These are phyloP conservation scores for Macrophomina pseudophaseolina DNA, from an alignment of 2,329 filamentous ascomycete genomes.

Conservation along the genomic window DNA sequence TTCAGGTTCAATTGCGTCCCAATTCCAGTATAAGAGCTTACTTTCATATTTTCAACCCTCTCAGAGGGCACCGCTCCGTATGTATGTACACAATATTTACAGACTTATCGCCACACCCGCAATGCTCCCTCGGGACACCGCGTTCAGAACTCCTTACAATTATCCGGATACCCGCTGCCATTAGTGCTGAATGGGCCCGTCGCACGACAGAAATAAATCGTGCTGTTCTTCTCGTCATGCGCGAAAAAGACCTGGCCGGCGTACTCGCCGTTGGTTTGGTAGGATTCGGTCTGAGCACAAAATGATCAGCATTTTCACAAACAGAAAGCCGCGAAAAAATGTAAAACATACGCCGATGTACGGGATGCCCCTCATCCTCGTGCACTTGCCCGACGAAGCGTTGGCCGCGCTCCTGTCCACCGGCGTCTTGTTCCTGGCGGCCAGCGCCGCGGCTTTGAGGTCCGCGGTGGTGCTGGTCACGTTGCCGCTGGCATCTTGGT, in stretches of 20 bases:
- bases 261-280: conserved; percentile 7
- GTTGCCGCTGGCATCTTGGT: neutral
- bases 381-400: conserved; percentile 2
- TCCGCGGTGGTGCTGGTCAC: neutral
- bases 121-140: neutral
- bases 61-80: no score
- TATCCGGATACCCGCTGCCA: conserved; percentile 1
- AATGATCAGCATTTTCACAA: neutral
- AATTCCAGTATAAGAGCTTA: no score
- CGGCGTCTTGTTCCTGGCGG: neutral
- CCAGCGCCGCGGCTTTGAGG: neutral
- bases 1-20: no score
- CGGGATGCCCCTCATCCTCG: neutral
- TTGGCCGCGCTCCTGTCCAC: neutral
- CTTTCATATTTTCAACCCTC: no score
- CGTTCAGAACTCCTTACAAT: neutral
- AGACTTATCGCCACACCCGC: neutral
- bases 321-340: neutral
- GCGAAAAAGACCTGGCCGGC: neutral
- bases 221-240: neutral
- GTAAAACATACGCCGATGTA: neutral
- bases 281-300: neutral
- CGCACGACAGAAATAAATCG: neutral
- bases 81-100: neutral
- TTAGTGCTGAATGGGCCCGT: neutral